phyloP scores from a whole-genome alignment of 78 protist species.

The Mantamonas sphyraenae region DNA sequence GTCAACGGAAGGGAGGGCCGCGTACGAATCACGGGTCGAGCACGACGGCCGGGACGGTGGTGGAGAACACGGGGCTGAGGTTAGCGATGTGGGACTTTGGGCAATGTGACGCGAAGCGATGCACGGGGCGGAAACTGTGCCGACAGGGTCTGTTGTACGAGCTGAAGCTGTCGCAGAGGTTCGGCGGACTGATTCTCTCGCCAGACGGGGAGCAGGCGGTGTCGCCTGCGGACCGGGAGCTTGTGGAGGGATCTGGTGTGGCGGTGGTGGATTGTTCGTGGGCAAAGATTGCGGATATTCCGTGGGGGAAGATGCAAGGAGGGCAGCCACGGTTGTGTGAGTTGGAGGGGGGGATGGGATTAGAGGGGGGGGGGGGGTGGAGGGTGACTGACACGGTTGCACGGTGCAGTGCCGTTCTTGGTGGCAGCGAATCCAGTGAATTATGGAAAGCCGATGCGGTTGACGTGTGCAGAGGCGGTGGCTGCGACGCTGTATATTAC shows the following conservation, averaged over 20 bases:
- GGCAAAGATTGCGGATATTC: conserved; percentile 73
- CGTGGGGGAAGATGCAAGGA: conserved; percentile 51
- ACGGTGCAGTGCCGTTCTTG: conserved; percentile 73
- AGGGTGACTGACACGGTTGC: conserved; percentile 53
- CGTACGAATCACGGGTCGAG: too few relatives aligned
- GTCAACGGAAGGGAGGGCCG: too few relatives aligned
- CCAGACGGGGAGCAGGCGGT: conserved; percentile 50
- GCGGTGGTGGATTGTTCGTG: conserved; percentile 92
- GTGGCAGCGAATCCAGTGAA: conserved; percentile 97
- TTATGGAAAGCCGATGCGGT: conserved; percentile 82
- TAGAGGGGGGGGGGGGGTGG: conserved; percentile 55
- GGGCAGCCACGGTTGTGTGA: conserved; percentile 52
- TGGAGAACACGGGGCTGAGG: too few relatives aligned
- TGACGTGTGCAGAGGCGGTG: conserved; percentile 87
- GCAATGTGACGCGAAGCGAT: conserved; percentile 82
- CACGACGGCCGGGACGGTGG: too few relatives aligned
- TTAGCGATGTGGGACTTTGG: too few relatives aligned
- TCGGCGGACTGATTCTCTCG: conserved; percentile 79
- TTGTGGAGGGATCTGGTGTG: conserved; percentile 55
- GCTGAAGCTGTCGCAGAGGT: conserved; percentile 32
- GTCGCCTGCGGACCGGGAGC: conserved; percentile 64
- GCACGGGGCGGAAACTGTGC: conserved; percentile 77
- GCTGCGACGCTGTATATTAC: conserved; percentile 80
- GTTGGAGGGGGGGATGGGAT: too few relatives aligned
- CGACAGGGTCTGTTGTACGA: conserved; percentile 47